Percentiles rank a stretch among this genome's conserved stretches.
phyloP scores from a whole-genome alignment of 768 basidiomycete species.

The Termitomyces sp. region DNA sequence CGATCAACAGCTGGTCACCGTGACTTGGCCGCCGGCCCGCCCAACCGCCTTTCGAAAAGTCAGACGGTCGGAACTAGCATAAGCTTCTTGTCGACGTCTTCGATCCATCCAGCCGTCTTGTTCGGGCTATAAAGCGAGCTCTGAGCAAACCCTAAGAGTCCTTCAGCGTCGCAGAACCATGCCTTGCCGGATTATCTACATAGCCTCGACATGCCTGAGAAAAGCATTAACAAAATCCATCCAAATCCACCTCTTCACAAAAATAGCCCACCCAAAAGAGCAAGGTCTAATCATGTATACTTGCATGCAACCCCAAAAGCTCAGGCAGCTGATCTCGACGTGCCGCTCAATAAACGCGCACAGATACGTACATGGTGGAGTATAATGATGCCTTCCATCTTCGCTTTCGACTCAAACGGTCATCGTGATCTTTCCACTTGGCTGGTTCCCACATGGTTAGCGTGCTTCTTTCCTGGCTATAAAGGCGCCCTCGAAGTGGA shows the following conservation, averaged over 20 bases:
- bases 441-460: background rate
- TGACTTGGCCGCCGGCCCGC: too few relatives aligned
- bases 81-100: background rate
- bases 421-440: background rate
- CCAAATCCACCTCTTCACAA: too few relatives aligned
- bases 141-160: background rate
- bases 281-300: background rate
- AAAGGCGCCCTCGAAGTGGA: background rate
- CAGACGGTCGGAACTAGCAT: background rate
- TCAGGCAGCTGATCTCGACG: background rate
- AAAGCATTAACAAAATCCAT: background rate
- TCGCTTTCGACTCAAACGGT: background rate
- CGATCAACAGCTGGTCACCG: conserved; percentile 9
- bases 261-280: background rate
- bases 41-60: background rate
- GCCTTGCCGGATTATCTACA: too few relatives aligned
- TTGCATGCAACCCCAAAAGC: background rate
- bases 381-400: background rate
- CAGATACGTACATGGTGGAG: background rate
- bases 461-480: background rate
- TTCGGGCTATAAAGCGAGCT: background rate
- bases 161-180: background rate
- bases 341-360: background rate
- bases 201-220: background rate
- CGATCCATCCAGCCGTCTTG: background rate